These are phyloP conservation scores for Hansenula lynferdii DNA, from an alignment of 1,139 yeast genomes.

Conservation along the genomic window DNA sequence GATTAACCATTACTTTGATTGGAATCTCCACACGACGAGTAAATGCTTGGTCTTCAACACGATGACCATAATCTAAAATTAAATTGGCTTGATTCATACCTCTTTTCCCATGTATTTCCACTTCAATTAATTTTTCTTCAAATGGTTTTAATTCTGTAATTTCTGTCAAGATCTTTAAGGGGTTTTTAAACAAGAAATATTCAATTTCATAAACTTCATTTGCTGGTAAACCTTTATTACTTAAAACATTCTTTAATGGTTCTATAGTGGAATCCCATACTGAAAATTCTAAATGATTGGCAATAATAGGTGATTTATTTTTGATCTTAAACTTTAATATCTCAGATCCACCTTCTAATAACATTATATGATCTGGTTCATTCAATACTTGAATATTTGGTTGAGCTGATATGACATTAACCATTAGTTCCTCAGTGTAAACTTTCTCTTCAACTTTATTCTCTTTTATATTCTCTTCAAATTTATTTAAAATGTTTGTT, in stretches of 20 bases:
- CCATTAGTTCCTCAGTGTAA: constrained; percentile 11
- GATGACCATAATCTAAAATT: constrained; percentile 63
- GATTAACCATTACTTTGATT: constrained; percentile 59
- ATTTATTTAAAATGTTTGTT: constrained; percentile 7
- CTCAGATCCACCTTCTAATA: constrained; percentile 73
- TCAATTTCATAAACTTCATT: constrained; percentile 74
- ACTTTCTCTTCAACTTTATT: constrained; percentile 13
- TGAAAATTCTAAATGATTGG: constrained; percentile 55
- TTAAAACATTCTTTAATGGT: constrained; percentile 46
- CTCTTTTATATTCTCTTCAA: constrained; percentile 6
- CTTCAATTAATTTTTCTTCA: constrained; percentile 35
- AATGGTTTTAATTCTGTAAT: constrained; percentile 29
- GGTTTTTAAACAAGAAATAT: constrained; percentile 56
- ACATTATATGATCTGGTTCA: constrained; percentile 55
- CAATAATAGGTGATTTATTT: constrained; percentile 52
- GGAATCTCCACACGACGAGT: constrained; percentile 60
- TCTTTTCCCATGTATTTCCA: constrained; percentile 67
- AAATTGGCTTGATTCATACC: constrained; percentile 67
- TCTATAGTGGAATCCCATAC: constrained; percentile 75
- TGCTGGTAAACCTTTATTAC: constrained; percentile 41
- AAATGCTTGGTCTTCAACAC: constrained; percentile 31
- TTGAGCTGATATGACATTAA: constrained; percentile 56
- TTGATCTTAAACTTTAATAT: constrained; percentile 46
- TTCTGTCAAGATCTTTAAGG: constrained; percentile 42
- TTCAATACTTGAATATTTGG: constrained; percentile 55